Percentiles rank a stretch among this genome's conserved stretches.
phyloP scores from a whole-genome alignment of 1,284 basidiomycete genomes.

The Sparassis latifolia region DNA sequence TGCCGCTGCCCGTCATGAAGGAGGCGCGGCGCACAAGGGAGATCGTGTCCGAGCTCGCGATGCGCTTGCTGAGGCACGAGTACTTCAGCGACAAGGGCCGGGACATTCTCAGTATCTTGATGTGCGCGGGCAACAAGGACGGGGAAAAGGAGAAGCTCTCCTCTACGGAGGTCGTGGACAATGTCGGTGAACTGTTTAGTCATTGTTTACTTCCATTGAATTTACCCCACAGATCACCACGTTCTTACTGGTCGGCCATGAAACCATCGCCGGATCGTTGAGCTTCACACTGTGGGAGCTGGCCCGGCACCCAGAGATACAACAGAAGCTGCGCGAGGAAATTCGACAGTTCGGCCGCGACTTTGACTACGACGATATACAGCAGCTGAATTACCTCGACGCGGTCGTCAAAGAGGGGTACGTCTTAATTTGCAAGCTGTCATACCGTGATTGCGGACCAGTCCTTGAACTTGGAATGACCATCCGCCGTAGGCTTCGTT shows the following conservation, averaged over 20 bases:
- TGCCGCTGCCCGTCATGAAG: conserved; percentile 17
- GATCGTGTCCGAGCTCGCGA: conserved; percentile 18
- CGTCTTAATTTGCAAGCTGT: neutral
- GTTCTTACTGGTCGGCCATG: conserved; percentile 28
- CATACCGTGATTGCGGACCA: neutral
- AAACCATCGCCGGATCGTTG: conserved; percentile 26
- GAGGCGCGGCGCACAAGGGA: conserved; percentile 19
- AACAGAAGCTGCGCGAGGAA: conserved; percentile 48
- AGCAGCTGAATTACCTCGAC: conserved; percentile 43
- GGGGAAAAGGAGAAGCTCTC: conserved; percentile 13
- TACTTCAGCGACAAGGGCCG: conserved; percentile 14
- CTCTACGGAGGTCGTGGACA: conserved; percentile 22
- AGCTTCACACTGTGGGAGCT: conserved; percentile 37
- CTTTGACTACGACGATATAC: conserved; percentile 39
- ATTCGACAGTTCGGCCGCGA: conserved; percentile 24
- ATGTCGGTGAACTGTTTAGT: conserved; percentile 7
- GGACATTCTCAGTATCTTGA: conserved; percentile 20
- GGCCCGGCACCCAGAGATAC: conserved; percentile 37
- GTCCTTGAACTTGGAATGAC: neutral
- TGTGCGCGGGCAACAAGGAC: conserved; percentile 11
- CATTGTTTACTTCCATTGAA: neutral
- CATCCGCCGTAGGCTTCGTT: conserved; percentile 26
- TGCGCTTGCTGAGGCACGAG: conserved; percentile 16
- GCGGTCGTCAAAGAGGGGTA: conserved; percentile 34
- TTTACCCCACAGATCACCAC: conserved; percentile 15